Evolutionary conservation across 1,284 basidiomycete genomes (phyloP), one percentile per base, ranked within the genome.

Genomic region (Chalciporus piperatoides): DNA sequence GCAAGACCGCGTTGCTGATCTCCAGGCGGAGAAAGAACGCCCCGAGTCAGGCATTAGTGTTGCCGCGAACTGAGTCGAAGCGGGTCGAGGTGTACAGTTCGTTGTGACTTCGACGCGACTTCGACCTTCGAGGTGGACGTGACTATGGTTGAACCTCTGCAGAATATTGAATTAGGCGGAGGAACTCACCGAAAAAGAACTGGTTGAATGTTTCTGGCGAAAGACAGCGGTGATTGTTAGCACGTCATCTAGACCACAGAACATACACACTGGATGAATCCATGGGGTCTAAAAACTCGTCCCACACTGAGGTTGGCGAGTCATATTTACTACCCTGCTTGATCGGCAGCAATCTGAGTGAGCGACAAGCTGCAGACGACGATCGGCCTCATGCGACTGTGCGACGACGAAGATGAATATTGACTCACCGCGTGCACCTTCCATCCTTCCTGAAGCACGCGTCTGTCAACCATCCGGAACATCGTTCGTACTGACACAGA

Each of bases 251-350:
- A 35, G 33, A 9, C 15, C n/a, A 33, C 28, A 44, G 33, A 1
- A 32, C 33, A 14, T 2, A 77, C 80, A 46, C 64, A 87, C 87
- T 87, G 72, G 95, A 98, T 1, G 86, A 88, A 28, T 84, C 79
- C 5, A 95, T 59, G 0, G 94, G 92, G 32, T 95, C 86, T 14
- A 80, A 68, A 39, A 97, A 87, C 67, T 98, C 95, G 40, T 86
- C 74, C 74, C 15, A 86, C 74, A 17, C 94, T 82, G 41, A 99
- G 77, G 8, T 83, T 79, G 92, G 88, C 4, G 83, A 80, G 63
- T 99, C 91, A 67, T 92, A 98, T 68, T 98, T 98, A 65, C 82
- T 60, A 0, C 96, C 96, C 69, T 99, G 96, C 71, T 98, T 98
- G 69, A 97, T 81, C 2, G 91, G 91, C 57, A 98, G 69, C 0